These are phyloP conservation scores for Aureobasidium subglaciale DNA, from an alignment of 2,329 filamentous ascomycete species.

Conservation along the genomic window DNA sequence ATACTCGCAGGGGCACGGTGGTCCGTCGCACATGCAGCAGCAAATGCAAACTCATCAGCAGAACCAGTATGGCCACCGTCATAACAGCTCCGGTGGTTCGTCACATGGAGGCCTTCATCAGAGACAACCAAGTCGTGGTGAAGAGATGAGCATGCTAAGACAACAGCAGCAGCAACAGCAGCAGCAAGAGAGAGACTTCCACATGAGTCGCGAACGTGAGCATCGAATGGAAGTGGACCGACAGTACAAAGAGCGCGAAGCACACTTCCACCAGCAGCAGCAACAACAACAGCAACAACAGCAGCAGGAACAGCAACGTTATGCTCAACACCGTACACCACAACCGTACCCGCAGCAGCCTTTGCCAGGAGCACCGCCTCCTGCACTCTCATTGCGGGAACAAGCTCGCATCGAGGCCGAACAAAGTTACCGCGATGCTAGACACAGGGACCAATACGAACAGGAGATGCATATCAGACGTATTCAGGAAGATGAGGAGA, in stretches of 20 bases:
- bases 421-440: slow-evolving; percentile 4
- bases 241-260: slow-evolving; percentile 10
- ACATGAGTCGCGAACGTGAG: slow-evolving; percentile 7
- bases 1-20: slow-evolving; percentile 18
- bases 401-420: slow-evolving; percentile 10
- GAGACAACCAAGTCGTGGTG: slow-evolving; percentile 23
- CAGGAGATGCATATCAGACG: slow-evolving; percentile 4
- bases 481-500: slow-evolving; percentile 11
- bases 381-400: neutral
- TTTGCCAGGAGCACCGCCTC: neutral
- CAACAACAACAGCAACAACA: slow-evolving; percentile 1
- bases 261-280: slow-evolving; percentile 6
- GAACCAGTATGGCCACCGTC: slow-evolving; percentile 26
- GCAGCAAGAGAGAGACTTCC: slow-evolving; percentile 14
- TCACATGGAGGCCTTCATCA: slow-evolving; percentile 21
- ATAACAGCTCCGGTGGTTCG: slow-evolving; percentile 23
- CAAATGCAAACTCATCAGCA: slow-evolving; percentile 21
- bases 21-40: slow-evolving; percentile 13
- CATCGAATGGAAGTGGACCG: slow-evolving; percentile 13
- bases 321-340: neutral
- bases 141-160: slow-evolving; percentile 16
- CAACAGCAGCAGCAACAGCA: slow-evolving; percentile 19
- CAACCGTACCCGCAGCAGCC: slow-evolving; percentile 1
- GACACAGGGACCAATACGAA: neutral
- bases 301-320: slow-evolving; percentile 10